A percentile compares a stretch with the other conserved stretches of the same genome.
These are phyloP conservation scores for Boletellus deceptivus DNA, from an alignment of 1,284 basidiomycete genomes.

Conservation along the genomic window DNA sequence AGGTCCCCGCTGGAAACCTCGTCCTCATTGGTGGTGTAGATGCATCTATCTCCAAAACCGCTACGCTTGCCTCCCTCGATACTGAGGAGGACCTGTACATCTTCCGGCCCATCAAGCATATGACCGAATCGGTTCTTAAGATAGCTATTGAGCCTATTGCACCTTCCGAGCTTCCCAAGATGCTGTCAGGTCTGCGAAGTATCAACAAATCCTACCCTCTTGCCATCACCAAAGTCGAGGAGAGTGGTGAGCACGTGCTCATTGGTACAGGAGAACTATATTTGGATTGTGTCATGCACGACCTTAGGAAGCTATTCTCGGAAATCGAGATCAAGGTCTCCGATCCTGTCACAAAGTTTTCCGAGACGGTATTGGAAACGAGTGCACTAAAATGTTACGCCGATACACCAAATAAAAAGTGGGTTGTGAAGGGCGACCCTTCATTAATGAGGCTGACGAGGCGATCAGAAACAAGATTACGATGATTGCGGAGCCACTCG, in stretches of 20 bases:
- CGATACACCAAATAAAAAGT: slow-evolving; percentile 99
- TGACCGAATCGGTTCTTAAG: slow-evolving; percentile 97
- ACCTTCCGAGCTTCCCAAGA: slow-evolving; percentile 97
- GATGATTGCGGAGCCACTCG: slow-evolving; percentile 96
- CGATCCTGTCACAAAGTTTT: slow-evolving; percentile 97
- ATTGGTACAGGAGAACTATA: slow-evolving; percentile 98
- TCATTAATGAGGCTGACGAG: slow-evolving; percentile 10
- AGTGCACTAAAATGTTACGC: slow-evolving; percentile 98
- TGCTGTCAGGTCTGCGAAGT: slow-evolving; percentile 94
- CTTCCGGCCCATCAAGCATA: slow-evolving; percentile 93
- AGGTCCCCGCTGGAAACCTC: slow-evolving; percentile 89
- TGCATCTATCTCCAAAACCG: slow-evolving; percentile 92
- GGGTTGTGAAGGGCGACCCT: slow-evolving; percentile 24
- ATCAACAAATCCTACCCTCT: slow-evolving; percentile 98
- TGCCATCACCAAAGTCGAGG: slow-evolving; percentile 94
- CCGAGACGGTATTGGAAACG: slow-evolving; percentile 98
- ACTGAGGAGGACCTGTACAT: slow-evolving; percentile 88
- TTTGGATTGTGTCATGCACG: slow-evolving; percentile 96
- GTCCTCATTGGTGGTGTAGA: slow-evolving; percentile 93
- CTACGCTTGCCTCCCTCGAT: slow-evolving; percentile 76
- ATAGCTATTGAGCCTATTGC: slow-evolving; percentile 98
- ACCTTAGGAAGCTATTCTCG: slow-evolving; percentile 87
- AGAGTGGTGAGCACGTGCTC: slow-evolving; percentile 96
- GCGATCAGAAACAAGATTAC: slow-evolving; percentile 85
- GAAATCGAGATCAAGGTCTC: slow-evolving; percentile 99